Conservation (phyloP, 805 yeast species). For the Torulaspora delbrueckii region DNA sequence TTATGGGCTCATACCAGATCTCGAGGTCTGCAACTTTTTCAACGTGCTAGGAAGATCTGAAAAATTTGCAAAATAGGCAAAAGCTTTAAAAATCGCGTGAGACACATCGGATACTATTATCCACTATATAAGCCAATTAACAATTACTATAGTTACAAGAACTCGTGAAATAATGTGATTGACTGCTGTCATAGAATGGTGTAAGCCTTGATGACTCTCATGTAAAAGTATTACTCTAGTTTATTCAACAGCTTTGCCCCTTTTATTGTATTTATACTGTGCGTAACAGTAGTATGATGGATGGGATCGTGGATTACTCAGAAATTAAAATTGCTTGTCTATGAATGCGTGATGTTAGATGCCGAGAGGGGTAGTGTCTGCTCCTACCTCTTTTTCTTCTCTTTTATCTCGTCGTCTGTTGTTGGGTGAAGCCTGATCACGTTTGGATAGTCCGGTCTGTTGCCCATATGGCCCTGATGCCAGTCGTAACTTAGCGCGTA, state of each 20-base stretch:
- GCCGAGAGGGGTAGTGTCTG: not conserved
- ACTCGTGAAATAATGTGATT: too few relatives aligned
- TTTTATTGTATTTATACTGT: not conserved
- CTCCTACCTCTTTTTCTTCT: constrained; percentile 36
- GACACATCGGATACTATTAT: not conserved
- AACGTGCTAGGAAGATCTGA: constrained; percentile 10
- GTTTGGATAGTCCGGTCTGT: constrained; percentile 69
- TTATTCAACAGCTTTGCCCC: too few relatives aligned
- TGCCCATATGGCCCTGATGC: constrained; percentile 83
- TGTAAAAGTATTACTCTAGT: too few relatives aligned
- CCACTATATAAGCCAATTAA: too few relatives aligned
- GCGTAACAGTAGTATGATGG: not conserved
- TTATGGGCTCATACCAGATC: not conserved
- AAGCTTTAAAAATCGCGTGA: constrained; percentile 1
- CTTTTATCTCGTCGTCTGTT: constrained; percentile 78
- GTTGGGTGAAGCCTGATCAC: constrained; percentile 77
- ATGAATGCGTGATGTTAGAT: constrained; percentile 1
- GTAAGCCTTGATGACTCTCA: too few relatives aligned
- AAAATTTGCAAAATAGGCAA: constrained; percentile 10
- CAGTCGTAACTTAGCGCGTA: constrained; percentile 93
- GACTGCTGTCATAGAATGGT: too few relatives aligned
- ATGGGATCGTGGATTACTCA: not conserved
- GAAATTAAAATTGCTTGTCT: constrained; percentile 2
- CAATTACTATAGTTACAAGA: too few relatives aligned
- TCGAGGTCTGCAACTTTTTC: constrained; percentile 2